Conservation (phyloP, 352 stramenopile species). For the Globisporangium carolinianum region DNA sequence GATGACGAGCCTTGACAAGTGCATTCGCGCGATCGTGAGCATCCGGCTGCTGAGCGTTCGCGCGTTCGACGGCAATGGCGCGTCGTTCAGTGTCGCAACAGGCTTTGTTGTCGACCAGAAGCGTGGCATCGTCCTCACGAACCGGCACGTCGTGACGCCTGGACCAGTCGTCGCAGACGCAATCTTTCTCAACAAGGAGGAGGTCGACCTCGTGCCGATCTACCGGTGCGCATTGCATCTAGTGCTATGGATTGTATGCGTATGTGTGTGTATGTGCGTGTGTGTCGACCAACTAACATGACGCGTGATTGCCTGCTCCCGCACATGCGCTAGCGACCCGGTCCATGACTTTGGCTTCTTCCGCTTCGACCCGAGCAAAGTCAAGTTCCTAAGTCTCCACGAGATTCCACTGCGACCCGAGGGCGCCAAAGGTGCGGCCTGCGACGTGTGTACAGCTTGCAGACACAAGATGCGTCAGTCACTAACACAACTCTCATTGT, state of each 20-base stretch:
- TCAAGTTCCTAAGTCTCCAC: slow-evolving; percentile 83
- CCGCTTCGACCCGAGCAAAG: slow-evolving; percentile 80
- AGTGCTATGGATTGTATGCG: neutral
- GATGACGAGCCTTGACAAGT: slow-evolving; percentile 58
- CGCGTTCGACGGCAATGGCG: slow-evolving; percentile 84
- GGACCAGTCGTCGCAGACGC: slow-evolving; percentile 84
- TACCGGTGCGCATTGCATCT: slow-evolving; percentile 39
- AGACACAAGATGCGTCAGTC: too few relatives aligned
- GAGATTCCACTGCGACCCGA: slow-evolving; percentile 86
- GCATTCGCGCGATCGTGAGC: slow-evolving; percentile 79
- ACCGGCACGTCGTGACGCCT: slow-evolving; percentile 89
- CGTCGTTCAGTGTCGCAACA: slow-evolving; percentile 84
- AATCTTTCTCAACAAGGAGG: slow-evolving; percentile 93
- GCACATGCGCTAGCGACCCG: slow-evolving; percentile 46
- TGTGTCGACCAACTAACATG: too few relatives aligned
- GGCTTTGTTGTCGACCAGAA: slow-evolving; percentile 89
- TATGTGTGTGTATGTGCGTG: neutral
- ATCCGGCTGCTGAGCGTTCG: slow-evolving; percentile 83
- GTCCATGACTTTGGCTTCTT: slow-evolving; percentile 93
- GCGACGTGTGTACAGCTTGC: neutral
- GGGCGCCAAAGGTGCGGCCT: slow-evolving; percentile 54
- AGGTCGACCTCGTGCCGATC: slow-evolving; percentile 86
- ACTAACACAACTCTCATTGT: neutral
- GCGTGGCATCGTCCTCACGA: slow-evolving; percentile 87
- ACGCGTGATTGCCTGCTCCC: too few relatives aligned